A percentile compares a stretch with the other conserved stretches of the same genome.
phyloP scores from a whole-genome alignment of 2,329 filamentous ascomycete genomes.

The Sporothrix brasiliensis region DNA sequence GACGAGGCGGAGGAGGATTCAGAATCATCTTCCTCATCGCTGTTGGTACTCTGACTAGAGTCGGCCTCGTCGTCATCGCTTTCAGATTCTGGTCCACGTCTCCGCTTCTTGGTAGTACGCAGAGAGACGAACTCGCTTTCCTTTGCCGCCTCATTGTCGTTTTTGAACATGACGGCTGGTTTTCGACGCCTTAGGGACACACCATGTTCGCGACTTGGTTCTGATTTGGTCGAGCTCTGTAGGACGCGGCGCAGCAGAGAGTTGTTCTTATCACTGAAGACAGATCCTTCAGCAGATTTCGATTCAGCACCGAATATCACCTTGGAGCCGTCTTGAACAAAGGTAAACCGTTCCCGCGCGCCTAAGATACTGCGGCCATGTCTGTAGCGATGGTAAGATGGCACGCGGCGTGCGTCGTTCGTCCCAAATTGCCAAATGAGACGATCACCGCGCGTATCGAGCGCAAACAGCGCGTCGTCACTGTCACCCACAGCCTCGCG shows the following conservation, averaged over 20 bases:
- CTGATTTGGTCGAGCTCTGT: slow-evolving; percentile 38
- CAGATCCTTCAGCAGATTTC: slow-evolving; percentile 47
- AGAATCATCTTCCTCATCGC: not conserved
- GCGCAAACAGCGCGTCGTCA: slow-evolving; percentile 51
- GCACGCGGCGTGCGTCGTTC: slow-evolving; percentile 71
- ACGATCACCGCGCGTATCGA: slow-evolving; percentile 76
- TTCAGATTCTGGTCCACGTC: slow-evolving; percentile 52
- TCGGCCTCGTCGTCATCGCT: slow-evolving; percentile 50
- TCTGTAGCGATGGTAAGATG: slow-evolving; percentile 70
- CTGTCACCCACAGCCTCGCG: slow-evolving; percentile 20
- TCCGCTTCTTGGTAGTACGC: slow-evolving; percentile 48
- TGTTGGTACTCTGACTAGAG: not conserved
- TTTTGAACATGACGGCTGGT: not conserved
- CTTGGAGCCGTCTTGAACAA: slow-evolving; percentile 66
- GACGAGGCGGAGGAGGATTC: not conserved
- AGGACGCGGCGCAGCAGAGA: slow-evolving; percentile 48
- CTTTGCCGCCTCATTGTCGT: not conserved
- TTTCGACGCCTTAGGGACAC: not conserved
- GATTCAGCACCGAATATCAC: slow-evolving; percentile 58
- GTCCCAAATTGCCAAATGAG: slow-evolving; percentile 75
- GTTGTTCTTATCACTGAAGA: slow-evolving; percentile 51
- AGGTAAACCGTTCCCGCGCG: slow-evolving; percentile 58
- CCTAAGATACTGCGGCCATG: slow-evolving; percentile 74
- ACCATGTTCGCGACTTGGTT: slow-evolving; percentile 44
- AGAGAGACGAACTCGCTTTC: slow-evolving; percentile 56